Evolutionary conservation across 805 yeast genomes (phyloP), one percentile per base, ranked within the genome.

Genomic region (Starmerella geochares): DNA sequence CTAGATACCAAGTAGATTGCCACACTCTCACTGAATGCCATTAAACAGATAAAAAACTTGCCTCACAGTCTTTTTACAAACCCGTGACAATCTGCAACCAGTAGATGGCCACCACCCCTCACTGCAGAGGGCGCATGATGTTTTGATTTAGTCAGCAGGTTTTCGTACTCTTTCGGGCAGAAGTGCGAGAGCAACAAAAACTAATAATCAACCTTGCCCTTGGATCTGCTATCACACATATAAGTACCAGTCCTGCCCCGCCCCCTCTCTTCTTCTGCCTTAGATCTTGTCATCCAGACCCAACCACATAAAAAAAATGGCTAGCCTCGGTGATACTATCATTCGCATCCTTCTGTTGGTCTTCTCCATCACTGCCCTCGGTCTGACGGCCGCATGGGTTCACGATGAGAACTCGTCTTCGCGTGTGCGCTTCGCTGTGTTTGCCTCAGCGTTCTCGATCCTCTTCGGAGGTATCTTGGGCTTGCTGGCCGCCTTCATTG

Each of bases 341-440:
- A 75, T 87, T 61, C 84, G 98, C 74, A 71, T 68, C 39, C 59
- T 80, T 47, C 83, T 86, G 74, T 82, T 88, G 62, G 71, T 78
- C 61, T 80, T 86, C 69, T 75, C 87, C 56, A 79, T 80, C 52
- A 78, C 88, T 62, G 77, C 80, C 49, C 78, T 92, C 55, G 98
- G 96, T 67, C 75, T 90, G 62, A 78, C 92, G 57, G 95, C 87
- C 59, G 82, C 92, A n/a, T 77, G 90, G 62, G 67, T 65, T 38
- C 84, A 85, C 54, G 79, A 77, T 62, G 63, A 64, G 59, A 72
- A 77, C 65, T 33, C 56, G 37, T 70, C 67, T 59, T 80, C 95
- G 44, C 92, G 92, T 69, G 94, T 92, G 57, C 87, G 86, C 74
- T 87, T 83, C 68, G 82, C 68, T 56, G 78, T 92, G 52, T 92